These are phyloP conservation scores for Salix arbutifolia DNA, from an alignment of 345 rosid genomes.

Conservation along the genomic window DNA sequence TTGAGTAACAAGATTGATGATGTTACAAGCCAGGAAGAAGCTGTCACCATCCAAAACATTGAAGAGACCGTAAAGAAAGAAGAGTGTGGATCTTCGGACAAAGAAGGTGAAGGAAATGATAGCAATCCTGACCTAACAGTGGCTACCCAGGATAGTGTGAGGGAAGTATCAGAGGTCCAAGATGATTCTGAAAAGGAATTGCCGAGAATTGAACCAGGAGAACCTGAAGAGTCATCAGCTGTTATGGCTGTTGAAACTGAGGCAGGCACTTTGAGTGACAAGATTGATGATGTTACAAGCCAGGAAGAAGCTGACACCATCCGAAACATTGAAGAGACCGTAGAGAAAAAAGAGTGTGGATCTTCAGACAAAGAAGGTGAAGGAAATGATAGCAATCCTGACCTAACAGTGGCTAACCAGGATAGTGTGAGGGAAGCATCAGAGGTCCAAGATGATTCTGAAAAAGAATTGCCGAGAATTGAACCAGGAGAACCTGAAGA, in stretches of 20 bases:
- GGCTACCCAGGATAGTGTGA: background rate
- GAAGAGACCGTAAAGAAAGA: slow-evolving; percentile 4
- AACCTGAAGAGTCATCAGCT: slow-evolving; percentile 1
- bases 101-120: background rate
- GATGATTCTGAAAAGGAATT: too few species aligned
- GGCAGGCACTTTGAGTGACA: background rate
- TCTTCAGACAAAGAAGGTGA: background rate
- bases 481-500: slow-evolving; percentile 5
- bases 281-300: background rate
- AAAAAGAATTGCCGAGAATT: background rate
- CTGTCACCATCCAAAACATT: slow-evolving; percentile 3
- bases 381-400: background rate
- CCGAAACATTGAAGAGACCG: slow-evolving; percentile 8
- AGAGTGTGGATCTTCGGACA: background rate
- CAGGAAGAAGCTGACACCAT: slow-evolving; percentile 2
- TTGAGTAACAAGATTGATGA: background rate
- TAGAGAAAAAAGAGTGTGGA: background rate
- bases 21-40: background rate
- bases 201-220: background rate
- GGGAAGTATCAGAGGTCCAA: background rate
- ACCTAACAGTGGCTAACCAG: background rate
- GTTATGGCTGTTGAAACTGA: background rate
- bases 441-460: too few species aligned
- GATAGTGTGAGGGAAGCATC: background rate
- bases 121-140: background rate